Percentiles rank a stretch among this genome's conserved stretches.
These are phyloP conservation scores for Paxillus rubicundulus DNA, from an alignment of 768 basidiomycete genomes.

Conservation along the genomic window DNA sequence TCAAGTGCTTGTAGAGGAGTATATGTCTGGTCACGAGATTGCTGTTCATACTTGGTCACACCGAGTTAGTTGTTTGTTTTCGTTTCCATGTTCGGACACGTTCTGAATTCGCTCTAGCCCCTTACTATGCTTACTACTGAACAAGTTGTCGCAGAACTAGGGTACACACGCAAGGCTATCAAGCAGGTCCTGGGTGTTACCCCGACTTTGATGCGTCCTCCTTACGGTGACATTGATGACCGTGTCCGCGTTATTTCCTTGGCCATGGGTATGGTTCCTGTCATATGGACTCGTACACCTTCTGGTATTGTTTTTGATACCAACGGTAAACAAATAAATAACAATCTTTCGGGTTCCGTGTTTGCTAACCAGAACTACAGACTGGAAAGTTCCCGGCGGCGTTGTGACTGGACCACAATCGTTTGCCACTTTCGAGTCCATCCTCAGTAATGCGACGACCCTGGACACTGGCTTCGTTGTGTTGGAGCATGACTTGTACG, in stretches of 20 bases:
- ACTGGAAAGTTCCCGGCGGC: slow-evolving; percentile 88
- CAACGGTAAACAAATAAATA: slow-evolving; percentile 47
- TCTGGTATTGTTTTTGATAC: slow-evolving; percentile 62
- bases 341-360: background rate
- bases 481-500: slow-evolving; percentile 81
- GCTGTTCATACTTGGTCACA: slow-evolving; percentile 93
- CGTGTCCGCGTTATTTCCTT: slow-evolving; percentile 87
- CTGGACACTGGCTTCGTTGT: slow-evolving; percentile 80
- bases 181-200: slow-evolving; percentile 71
- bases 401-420: slow-evolving; percentile 62
- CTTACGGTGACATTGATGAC: slow-evolving; percentile 87
- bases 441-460: slow-evolving; percentile 65
- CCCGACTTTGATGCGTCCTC: slow-evolving; percentile 76
- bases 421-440: slow-evolving; percentile 65
- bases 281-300: slow-evolving; percentile 82
- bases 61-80: slow-evolving; percentile 38
- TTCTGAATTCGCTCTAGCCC: slow-evolving; percentile 38
- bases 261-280: slow-evolving; percentile 88
- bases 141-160: slow-evolving; percentile 89
- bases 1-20: slow-evolving; percentile 70
- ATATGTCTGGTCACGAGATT: slow-evolving; percentile 78
- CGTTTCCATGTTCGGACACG: slow-evolving; percentile 1
- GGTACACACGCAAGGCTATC: slow-evolving; percentile 88
- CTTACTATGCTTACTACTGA: slow-evolving; percentile 72
- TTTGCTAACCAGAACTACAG: slow-evolving; percentile 34